Conservation (phyloP, 495 filamentous ascomycete species). For the Aspergillus sclerotiicarbonarius region DNA sequence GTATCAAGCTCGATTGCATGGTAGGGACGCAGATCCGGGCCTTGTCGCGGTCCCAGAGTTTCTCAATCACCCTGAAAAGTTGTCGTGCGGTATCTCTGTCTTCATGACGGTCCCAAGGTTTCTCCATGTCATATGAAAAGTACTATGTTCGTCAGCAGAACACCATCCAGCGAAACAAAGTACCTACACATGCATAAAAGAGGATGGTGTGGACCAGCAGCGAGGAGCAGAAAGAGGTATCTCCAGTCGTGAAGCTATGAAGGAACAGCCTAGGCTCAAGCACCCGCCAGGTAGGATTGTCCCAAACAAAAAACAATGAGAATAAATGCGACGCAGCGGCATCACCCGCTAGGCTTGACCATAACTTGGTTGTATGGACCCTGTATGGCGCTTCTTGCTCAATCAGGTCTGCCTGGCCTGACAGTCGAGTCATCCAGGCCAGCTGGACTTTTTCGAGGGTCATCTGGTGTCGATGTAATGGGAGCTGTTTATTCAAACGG, state of each 20-base stretch:
- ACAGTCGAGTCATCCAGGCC: not conserved
- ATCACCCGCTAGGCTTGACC: not conserved
- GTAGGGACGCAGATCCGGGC: not conserved
- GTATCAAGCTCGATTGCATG: not conserved
- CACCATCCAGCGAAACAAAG: too few species aligned
- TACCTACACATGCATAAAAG: slow-evolving; percentile 2
- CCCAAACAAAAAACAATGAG: not conserved
- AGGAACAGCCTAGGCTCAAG: not conserved
- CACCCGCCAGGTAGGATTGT: slow-evolving; percentile 3
- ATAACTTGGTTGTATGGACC: not conserved
- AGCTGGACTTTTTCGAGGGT: not conserved
- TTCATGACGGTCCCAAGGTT: not conserved
- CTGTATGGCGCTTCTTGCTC: not conserved
- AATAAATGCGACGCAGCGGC: not conserved
- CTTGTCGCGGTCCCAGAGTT: not conserved
- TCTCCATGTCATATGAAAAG: not conserved
- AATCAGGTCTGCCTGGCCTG: not conserved
- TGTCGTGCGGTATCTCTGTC: not conserved
- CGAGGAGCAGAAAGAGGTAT: not conserved
- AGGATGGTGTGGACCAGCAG: slow-evolving; percentile 5
- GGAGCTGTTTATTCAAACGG: not conserved
- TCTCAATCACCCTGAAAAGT: not conserved
- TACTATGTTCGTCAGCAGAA: not conserved
- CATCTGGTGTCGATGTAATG: not conserved
- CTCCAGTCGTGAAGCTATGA: not conserved